These are phyloP conservation scores for Zymoseptoria pseudotritici DNA, from an alignment of 2,329 filamentous ascomycete species.

Conservation along the genomic window DNA sequence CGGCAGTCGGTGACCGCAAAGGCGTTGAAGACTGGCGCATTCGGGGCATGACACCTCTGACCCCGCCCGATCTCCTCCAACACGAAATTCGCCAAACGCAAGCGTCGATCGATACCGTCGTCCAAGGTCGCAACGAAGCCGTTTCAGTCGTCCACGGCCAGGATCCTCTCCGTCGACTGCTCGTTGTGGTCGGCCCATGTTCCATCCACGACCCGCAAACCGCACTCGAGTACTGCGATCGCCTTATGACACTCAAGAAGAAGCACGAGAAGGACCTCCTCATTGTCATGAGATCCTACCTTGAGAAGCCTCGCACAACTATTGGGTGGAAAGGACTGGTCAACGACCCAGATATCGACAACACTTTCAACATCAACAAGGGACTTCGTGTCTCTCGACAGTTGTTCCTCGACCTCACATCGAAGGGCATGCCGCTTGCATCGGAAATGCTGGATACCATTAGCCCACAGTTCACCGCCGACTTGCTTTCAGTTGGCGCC, in stretches of 20 bases:
- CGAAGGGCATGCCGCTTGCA: conserved; percentile 89
- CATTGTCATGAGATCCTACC: conserved; percentile 96
- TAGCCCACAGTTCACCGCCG: conserved; percentile 91
- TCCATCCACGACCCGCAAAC: conserved; percentile 92
- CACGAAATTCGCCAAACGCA: conserved; percentile 67
- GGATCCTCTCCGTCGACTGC: conserved; percentile 50
- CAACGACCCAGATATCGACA: conserved; percentile 97
- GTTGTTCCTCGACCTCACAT: conserved; percentile 86
- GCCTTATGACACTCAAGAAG: conserved; percentile 70
- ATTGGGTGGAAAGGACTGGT: conserved; percentile 98
- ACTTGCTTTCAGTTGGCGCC: conserved; percentile 83
- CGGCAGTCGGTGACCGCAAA: conserved; percentile 41
- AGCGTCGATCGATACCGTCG: conserved; percentile 48
- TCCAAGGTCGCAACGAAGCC: conserved; percentile 53
- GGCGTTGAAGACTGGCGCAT: conserved; percentile 48
- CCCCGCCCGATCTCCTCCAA: conserved; percentile 87
- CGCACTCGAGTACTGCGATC: conserved; percentile 86
- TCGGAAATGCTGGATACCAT: conserved; percentile 98
- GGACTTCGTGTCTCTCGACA: conserved; percentile 78
- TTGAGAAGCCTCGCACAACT: conserved; percentile 96
- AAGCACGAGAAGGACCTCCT: conserved; percentile 84
- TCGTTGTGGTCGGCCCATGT: conserved; percentile 88
- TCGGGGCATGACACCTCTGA: conserved; percentile 63
- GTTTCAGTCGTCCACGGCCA: conserved; percentile 54
- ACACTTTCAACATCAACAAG: conserved; percentile 99